Conservation (phyloP, 768 basidiomycete species). For the Suillus subluteus region DNA sequence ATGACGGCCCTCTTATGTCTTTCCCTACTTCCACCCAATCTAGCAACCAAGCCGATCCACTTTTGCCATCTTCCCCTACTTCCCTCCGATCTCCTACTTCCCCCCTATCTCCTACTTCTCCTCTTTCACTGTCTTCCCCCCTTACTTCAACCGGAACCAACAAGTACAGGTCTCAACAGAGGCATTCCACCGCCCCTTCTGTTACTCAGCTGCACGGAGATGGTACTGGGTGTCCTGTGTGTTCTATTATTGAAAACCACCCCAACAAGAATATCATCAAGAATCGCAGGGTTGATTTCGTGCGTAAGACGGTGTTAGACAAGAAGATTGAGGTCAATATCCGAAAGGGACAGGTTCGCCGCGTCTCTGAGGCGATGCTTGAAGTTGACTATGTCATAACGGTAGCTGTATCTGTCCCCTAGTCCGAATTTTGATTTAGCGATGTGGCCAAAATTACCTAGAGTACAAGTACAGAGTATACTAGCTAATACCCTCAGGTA, state of each 20-base stretch:
- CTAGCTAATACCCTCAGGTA: too few relatives aligned
- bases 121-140: neutral
- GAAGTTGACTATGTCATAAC: slow-evolving; percentile 4
- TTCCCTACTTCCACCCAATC: neutral
- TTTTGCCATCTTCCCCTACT: neutral
- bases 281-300: neutral
- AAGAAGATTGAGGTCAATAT: neutral
- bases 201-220: neutral
- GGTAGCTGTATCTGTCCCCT: neutral
- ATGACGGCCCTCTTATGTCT: too few relatives aligned
- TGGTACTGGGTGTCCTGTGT: slow-evolving; percentile 8
- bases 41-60: too few relatives aligned
- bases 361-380: neutral
- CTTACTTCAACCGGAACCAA: neutral
- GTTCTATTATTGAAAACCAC: neutral
- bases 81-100: neutral
- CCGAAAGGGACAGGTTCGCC: neutral
- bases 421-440: too few relatives aligned
- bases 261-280: neutral
- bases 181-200: neutral
- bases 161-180: neutral
- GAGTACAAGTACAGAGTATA: neutral
- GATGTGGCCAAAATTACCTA: neutral
- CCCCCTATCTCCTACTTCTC: neutral
- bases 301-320: neutral